Conservation (phyloP, 352 stramenopile genomes). For the Globisporangium recalcitrans region DNA sequence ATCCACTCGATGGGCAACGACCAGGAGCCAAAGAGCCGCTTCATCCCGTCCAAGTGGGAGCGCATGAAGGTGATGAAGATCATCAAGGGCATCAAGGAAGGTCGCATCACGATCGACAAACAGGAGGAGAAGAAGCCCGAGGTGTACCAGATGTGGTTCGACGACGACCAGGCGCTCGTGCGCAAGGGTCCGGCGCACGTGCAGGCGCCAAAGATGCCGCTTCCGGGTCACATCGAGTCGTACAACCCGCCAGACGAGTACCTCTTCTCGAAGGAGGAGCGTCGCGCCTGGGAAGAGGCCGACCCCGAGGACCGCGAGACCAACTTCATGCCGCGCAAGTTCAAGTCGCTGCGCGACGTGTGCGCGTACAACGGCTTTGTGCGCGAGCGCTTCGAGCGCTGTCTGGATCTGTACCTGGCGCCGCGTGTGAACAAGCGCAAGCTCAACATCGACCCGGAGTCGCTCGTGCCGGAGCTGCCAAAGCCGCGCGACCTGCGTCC, state of each 20-base stretch:
- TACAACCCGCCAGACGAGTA: conserved; percentile 99
- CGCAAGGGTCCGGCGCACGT: conserved; percentile 95
- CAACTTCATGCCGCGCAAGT: conserved; percentile 97
- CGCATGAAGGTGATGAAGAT: conserved; percentile 97
- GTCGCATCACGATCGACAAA: conserved; percentile 89
- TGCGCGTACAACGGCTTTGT: conserved; percentile 96
- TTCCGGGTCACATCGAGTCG: conserved; percentile 97
- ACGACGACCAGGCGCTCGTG: conserved; percentile 84
- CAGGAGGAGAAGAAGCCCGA: conserved; percentile 90
- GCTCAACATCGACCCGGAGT: conserved; percentile 98
- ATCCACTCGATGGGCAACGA: conserved; percentile 87
- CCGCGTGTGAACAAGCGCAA: conserved; percentile 94
- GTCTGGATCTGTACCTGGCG: conserved; percentile 98
- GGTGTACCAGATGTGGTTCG: conserved; percentile 91
- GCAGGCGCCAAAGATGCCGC: conserved; percentile 95
- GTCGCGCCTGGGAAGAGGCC: conserved; percentile 93
- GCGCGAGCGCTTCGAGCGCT: conserved; percentile 99
- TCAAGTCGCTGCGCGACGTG: conserved; percentile 94
- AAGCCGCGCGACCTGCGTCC: conserved; percentile 96
- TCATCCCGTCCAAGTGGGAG: conserved; percentile 97
- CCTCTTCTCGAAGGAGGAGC: conserved; percentile 95
- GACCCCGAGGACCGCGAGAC: conserved; percentile 94
- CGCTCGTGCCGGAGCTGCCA: conserved; percentile 94
- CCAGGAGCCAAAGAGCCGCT: conserved; percentile 90
- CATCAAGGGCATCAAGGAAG: conserved; percentile 95